Evolutionary conservation across 2,329 filamentous ascomycete species (phyloP).

Genomic region (Aspergillus piperis): DNA sequence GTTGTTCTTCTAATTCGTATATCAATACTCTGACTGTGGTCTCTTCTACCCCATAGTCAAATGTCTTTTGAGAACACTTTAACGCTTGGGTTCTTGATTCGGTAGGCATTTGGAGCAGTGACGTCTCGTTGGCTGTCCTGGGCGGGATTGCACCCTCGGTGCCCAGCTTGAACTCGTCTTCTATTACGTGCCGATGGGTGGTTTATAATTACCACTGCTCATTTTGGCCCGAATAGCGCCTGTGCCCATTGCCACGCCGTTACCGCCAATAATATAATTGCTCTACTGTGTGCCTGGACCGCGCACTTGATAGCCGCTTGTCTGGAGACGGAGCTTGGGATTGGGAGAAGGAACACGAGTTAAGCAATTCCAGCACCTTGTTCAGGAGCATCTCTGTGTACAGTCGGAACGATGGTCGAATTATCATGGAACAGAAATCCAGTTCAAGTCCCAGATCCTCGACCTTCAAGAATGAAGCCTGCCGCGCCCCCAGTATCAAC

Average conservation of each 20-base stretch:
- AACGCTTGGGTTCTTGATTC: background rate
- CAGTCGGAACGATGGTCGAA: conserved; percentile 55
- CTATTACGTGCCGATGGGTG: background rate
- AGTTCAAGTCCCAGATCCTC: conserved; percentile 56
- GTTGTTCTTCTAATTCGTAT: background rate
- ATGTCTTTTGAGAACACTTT: background rate
- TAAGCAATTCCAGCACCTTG: background rate
- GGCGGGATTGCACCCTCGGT: background rate
- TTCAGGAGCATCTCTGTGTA: background rate
- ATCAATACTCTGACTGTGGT: background rate
- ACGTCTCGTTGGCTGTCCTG: background rate
- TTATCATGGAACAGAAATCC: conserved; percentile 61
- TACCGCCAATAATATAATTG: background rate
- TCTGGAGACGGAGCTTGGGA: background rate
- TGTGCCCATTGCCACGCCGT: background rate
- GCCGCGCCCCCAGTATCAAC: conserved; percentile 34
- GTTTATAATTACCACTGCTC: background rate
- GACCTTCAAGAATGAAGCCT: conserved; percentile 56
- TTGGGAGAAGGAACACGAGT: background rate
- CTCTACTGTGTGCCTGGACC: background rate
- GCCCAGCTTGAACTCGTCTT: background rate
- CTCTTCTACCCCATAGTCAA: background rate
- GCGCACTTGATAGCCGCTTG: background rate
- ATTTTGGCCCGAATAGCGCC: background rate
- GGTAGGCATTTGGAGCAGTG: conserved; percentile 1